Conservation (phyloP, 306 rosid species). For the Vachellia collinsii region DNA sequence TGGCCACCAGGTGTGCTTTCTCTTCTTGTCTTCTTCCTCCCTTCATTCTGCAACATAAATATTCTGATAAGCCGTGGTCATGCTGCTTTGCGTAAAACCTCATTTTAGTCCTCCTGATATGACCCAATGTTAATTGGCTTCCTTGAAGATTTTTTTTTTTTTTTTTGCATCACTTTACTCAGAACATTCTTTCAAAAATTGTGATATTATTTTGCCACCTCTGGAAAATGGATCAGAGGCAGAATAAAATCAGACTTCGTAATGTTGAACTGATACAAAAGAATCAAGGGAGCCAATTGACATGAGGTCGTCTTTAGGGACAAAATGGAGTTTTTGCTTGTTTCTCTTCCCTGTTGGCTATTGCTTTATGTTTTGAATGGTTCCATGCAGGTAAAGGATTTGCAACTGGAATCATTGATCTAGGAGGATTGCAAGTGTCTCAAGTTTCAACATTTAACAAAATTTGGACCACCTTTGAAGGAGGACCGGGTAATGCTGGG, state of each 20-base stretch:
- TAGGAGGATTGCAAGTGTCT: conserved; percentile 66
- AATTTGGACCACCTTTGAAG: conserved; percentile 59
- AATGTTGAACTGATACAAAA: background rate
- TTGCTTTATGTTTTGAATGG: conserved; percentile 2
- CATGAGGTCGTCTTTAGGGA: background rate
- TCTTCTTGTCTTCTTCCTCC: background rate
- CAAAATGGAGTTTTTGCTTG: background rate
- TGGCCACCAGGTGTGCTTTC: conserved; percentile 51
- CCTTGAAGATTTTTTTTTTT: background rate
- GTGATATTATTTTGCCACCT: background rate
- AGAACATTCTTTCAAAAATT: background rate
- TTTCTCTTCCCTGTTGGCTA: background rate
- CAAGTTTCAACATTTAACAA: conserved; percentile 61
- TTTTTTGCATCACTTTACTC: background rate
- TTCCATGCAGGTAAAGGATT: conserved; percentile 52
- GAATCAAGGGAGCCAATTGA: background rate
- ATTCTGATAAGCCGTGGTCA: conserved; percentile 5
- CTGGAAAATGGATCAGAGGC: background rate
- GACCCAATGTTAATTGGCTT: background rate
- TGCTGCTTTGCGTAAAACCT: background rate
- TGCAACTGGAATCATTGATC: conserved; percentile 60
- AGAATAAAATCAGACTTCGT: background rate
- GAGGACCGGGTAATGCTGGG: conserved; percentile 67
- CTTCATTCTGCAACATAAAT: background rate
- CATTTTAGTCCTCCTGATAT: background rate